Evolutionary conservation across 2,329 filamentous ascomycete species (phyloP).

Genomic region (Botrytis elliptica): DNA sequence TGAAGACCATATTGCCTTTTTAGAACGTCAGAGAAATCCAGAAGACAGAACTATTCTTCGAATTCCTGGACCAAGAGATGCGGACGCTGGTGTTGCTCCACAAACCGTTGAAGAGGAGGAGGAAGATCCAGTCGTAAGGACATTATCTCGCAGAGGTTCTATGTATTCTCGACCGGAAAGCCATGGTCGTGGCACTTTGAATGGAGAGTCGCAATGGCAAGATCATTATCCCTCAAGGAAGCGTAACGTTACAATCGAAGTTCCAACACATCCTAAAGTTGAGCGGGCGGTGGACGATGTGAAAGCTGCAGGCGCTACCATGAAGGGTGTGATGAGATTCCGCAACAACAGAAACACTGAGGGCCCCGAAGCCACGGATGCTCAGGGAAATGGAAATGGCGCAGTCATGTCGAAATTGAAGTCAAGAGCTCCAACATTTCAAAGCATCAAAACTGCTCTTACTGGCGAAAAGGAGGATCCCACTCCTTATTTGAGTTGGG

Average conservation of each 20-base stretch:
- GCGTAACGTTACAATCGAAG: conserved; percentile 37
- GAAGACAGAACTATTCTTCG: conserved; percentile 73
- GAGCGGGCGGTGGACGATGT: conserved; percentile 38
- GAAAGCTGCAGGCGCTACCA: conserved; percentile 28
- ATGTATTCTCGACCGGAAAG: conserved; percentile 24
- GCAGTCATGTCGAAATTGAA: conserved; percentile 18
- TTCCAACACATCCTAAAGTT: conserved; percentile 20
- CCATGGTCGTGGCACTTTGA: conserved; percentile 18
- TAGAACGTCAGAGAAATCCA: conserved; percentile 76
- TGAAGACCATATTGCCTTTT: conserved; percentile 82
- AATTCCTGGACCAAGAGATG: conserved; percentile 89
- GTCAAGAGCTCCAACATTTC: conserved; percentile 48
- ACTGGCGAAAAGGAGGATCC: conserved; percentile 48
- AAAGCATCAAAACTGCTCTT: conserved; percentile 52
- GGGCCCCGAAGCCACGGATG: conserved; percentile 37
- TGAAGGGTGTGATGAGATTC: conserved; percentile 41
- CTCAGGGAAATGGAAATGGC: conserved; percentile 36
- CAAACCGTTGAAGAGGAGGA: conserved; percentile 49
- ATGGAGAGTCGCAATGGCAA: conserved; percentile 35
- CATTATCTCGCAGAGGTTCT: conserved; percentile 28
- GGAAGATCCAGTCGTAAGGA: conserved; percentile 26
- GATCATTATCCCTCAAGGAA: conserved; percentile 24
- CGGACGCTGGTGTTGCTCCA: conserved; percentile 76
- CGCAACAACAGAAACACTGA: conserved; percentile 45
- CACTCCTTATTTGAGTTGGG: conserved; percentile 91